Evolutionary conservation across 352 stramenopile genomes (phyloP).

Genomic region (Thalassiosira pacifica): DNA sequence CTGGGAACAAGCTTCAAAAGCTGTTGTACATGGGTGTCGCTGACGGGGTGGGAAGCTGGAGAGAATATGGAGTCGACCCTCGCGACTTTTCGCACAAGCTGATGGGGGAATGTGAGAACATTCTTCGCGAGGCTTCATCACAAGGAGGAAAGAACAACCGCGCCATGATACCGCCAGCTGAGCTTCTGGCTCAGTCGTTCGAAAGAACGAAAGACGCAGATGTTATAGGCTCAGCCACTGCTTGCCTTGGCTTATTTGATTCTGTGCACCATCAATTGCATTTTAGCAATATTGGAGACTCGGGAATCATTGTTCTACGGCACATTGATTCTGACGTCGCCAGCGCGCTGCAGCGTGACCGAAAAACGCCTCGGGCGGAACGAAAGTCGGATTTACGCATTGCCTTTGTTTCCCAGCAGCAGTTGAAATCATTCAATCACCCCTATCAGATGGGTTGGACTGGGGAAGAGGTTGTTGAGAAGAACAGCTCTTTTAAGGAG

Average conservation of each 20-base stretch:
- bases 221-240: constrained; percentile 93
- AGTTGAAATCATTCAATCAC: constrained; percentile 97
- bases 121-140: constrained; percentile 72
- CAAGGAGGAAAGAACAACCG: constrained; percentile 54
- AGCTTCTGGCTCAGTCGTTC: constrained; percentile 87
- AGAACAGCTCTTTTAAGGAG: constrained; percentile 91
- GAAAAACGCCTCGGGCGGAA: constrained; percentile 72
- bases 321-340: constrained; percentile 89
- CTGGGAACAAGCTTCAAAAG: constrained; percentile 73
- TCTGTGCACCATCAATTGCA: constrained; percentile 92
- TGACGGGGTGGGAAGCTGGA: constrained; percentile 96
- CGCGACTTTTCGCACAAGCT: constrained; percentile 81
- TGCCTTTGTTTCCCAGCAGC: constrained; percentile 95
- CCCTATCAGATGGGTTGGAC: constrained; percentile 94
- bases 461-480: constrained; percentile 77
- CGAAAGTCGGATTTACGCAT: constrained; percentile 85
- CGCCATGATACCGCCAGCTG: constrained; percentile 76
- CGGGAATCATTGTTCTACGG: constrained; percentile 88
- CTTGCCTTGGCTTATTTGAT: constrained; percentile 93
- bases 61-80: constrained; percentile 92
- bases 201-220: constrained; percentile 90
- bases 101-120: constrained; percentile 83
- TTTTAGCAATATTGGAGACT: constrained; percentile 95
- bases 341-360: constrained; percentile 83
- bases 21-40: constrained; percentile 93